These are phyloP conservation scores for Larix sibirica DNA, from an alignment of 83 land plant species.

Conservation along the genomic window DNA sequence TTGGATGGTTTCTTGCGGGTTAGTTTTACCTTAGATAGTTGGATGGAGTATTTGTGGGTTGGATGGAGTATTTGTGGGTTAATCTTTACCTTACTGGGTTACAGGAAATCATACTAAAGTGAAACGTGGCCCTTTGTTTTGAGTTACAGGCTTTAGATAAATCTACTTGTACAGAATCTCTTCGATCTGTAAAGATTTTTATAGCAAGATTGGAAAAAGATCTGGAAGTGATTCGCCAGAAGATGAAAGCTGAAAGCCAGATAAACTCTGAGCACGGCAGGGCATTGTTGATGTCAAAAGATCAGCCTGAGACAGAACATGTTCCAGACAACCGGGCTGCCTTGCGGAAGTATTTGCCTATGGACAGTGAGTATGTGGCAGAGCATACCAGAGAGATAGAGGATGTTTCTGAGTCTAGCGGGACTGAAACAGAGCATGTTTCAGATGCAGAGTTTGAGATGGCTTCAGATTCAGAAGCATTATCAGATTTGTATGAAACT, in stretches of 20 bases:
- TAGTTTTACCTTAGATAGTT: background rate
- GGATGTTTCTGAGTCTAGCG: background rate
- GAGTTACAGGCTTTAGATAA: conserved; percentile 58
- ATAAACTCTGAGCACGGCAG: background rate
- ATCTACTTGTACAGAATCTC: conserved; percentile 63
- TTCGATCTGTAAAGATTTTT: conserved; percentile 47
- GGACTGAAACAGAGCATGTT: conserved; percentile 9
- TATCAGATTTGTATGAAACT: conserved; percentile 72
- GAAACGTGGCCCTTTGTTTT: background rate
- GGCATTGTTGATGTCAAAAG: background rate
- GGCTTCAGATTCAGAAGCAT: conserved; percentile 51
- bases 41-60: too few species aligned
- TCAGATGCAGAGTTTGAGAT: conserved; percentile 13
- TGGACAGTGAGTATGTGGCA: background rate
- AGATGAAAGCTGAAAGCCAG: background rate
- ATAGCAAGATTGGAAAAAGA: conserved; percentile 60
- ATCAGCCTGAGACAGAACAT: background rate
- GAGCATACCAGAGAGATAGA: background rate
- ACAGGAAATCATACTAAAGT: background rate
- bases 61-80: background rate
- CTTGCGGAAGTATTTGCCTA: background rate
- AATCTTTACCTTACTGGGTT: background rate
- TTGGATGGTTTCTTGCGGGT: background rate
- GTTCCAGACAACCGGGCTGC: background rate
- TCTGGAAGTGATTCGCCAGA: conserved; percentile 37